A percentile compares a stretch with the other conserved stretches of the same genome.
Evolutionary conservation across 768 basidiomycete species (phyloP).

Genomic region (Cytidiella melzeri): DNA sequence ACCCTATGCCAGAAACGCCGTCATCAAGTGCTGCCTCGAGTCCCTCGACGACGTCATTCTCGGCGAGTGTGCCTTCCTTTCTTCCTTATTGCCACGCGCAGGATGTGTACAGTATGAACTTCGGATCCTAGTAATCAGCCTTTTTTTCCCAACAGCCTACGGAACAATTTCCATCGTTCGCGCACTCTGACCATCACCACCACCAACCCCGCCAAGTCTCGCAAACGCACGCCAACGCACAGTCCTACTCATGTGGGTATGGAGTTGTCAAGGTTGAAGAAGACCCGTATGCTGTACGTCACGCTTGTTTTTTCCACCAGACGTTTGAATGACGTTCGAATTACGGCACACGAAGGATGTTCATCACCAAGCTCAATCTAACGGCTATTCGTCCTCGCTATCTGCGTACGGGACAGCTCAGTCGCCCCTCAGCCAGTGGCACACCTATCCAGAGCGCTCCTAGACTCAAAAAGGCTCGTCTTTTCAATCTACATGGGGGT

Average conservation of each 20-base stretch:
- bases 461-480: not conserved
- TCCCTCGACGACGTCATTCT: slow-evolving; percentile 54
- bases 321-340: slow-evolving; percentile 1
- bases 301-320: not conserved
- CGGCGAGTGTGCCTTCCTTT: slow-evolving; percentile 66
- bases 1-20: slow-evolving; percentile 65
- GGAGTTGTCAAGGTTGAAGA: slow-evolving; percentile 66
- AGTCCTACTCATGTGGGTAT: slow-evolving; percentile 12
- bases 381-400: slow-evolving; percentile 10
- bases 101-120: slow-evolving; percentile 30
- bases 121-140: slow-evolving; percentile 53
- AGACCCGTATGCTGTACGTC: slow-evolving; percentile 34
- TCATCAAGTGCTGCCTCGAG: slow-evolving; percentile 71
- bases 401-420: slow-evolving; percentile 9
- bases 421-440: slow-evolving; percentile 13
- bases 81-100: slow-evolving; percentile 22
- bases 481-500: not conserved
- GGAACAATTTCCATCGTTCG: slow-evolving; percentile 3
- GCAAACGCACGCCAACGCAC: not conserved
- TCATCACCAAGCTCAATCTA: slow-evolving; percentile 10
- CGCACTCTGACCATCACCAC: slow-evolving; percentile 2
- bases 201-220: not conserved
- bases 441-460: slow-evolving; percentile 10
- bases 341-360: slow-evolving; percentile 7
- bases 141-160: slow-evolving; percentile 37